Evolutionary conservation across 371 early-diverging fungal genomes (phyloP).

Genomic region (Mucor irregularis): DNA sequence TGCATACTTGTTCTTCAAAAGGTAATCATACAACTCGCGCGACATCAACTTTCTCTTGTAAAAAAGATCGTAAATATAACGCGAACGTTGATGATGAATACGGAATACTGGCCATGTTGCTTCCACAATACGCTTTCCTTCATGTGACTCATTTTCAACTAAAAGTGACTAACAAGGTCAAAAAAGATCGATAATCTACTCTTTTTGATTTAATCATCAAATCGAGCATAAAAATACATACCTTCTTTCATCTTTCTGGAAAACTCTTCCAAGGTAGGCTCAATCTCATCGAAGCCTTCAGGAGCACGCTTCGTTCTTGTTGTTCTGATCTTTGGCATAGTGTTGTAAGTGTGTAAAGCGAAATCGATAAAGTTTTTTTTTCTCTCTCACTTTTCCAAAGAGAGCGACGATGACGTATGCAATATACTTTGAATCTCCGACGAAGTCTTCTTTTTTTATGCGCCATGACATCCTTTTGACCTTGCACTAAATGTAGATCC

Average conservation of each 20-base stretch:
- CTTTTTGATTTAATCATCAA: too few relatives aligned
- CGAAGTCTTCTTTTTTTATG: too few relatives aligned
- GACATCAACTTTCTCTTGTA: constrained; percentile 95
- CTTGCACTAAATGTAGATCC: too few relatives aligned
- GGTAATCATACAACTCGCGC: constrained; percentile 89
- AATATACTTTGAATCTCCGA: too few relatives aligned
- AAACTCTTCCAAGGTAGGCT: constrained; percentile 91
- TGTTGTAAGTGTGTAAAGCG: background rate
- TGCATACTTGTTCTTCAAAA: constrained; percentile 88
- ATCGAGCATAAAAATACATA: constrained; percentile 33
- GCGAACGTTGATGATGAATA: constrained; percentile 96
- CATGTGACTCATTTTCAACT: constrained; percentile 96
- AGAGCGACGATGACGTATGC: background rate
- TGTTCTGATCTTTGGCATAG: constrained; percentile 81
- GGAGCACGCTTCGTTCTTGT: constrained; percentile 85
- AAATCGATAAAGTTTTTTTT: background rate
- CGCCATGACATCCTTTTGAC: too few relatives aligned
- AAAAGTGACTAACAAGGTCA: constrained; percentile 8
- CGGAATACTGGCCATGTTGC: constrained; percentile 95
- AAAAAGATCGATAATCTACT: background rate
- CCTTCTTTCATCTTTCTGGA: constrained; percentile 95
- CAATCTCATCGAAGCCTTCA: constrained; percentile 94
- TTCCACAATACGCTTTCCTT: constrained; percentile 94
- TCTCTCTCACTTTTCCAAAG: too few relatives aligned
- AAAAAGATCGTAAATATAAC: constrained; percentile 95